Percentiles rank a stretch among this genome's conserved stretches.
These are phyloP conservation scores for Sporisorium reilianum DNA, from an alignment of 1,284 basidiomycete genomes.

Conservation along the genomic window DNA sequence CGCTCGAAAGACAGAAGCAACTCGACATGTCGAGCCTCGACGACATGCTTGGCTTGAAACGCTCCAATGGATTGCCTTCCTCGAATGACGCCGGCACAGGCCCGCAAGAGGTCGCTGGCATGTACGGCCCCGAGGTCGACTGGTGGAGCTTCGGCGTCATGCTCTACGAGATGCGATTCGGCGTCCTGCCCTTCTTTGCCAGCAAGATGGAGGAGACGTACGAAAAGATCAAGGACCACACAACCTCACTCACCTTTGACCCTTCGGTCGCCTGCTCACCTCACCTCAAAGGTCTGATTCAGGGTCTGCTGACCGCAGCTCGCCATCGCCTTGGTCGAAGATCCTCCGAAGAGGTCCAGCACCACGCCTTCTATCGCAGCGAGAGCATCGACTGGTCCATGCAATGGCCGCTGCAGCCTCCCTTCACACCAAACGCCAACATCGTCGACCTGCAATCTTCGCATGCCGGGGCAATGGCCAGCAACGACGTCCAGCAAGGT, in stretches of 20 bases:
- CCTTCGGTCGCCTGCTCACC: slow-evolving; percentile 30
- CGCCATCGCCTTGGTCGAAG: slow-evolving; percentile 49
- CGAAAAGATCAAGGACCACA: slow-evolving; percentile 63
- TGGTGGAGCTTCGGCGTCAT: slow-evolving; percentile 69
- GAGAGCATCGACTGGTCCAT: slow-evolving; percentile 55
- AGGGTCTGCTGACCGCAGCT: slow-evolving; percentile 41
- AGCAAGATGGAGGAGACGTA: slow-evolving; percentile 62
- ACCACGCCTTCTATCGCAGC: slow-evolving; percentile 50
- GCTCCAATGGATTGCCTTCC: background rate
- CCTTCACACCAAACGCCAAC: slow-evolving; percentile 58
- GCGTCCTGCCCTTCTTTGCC: slow-evolving; percentile 64
- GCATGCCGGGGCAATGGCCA: slow-evolving; percentile 2
- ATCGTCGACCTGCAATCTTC: slow-evolving; percentile 30
- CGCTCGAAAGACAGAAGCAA: slow-evolving; percentile 44
- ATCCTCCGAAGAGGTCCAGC: slow-evolving; percentile 51
- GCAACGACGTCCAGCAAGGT: background rate
- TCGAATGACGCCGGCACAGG: background rate
- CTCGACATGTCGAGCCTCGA: slow-evolving; percentile 31
- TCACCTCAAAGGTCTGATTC: slow-evolving; percentile 43
- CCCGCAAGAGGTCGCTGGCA: slow-evolving; percentile 43
- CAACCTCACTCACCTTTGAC: slow-evolving; percentile 45
- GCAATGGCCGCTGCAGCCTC: slow-evolving; percentile 48
- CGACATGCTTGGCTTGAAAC: slow-evolving; percentile 29
- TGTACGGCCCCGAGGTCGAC: slow-evolving; percentile 66
- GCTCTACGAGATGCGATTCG: slow-evolving; percentile 67